These are phyloP conservation scores for Dipteronia sinensis DNA, from an alignment of 345 rosid genomes.

Conservation along the genomic window DNA sequence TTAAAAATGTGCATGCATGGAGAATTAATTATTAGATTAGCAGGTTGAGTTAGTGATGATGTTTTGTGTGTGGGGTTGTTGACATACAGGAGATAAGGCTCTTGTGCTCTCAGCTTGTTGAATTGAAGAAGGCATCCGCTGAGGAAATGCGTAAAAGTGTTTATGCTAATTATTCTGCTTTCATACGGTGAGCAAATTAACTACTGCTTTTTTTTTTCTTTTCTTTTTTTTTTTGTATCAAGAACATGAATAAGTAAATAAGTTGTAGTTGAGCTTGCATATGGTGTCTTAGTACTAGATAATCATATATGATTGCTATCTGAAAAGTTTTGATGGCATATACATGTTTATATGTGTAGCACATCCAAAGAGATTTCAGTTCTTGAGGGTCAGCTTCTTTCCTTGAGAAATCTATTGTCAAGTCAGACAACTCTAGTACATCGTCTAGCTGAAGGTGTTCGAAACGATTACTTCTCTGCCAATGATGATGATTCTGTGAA, in stretches of 20 bases:
- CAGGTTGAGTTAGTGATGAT: background rate
- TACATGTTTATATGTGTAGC: slow-evolving; percentile 35
- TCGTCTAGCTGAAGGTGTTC: slow-evolving; percentile 66
- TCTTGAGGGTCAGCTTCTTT: slow-evolving; percentile 88
- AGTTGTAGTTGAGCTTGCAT: no score
- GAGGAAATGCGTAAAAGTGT: slow-evolving; percentile 98
- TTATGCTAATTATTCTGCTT: slow-evolving; percentile 88
- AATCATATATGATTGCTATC: background rate
- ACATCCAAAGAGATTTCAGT: slow-evolving; percentile 85
- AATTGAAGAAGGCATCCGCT: slow-evolving; percentile 88
- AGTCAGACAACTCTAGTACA: slow-evolving; percentile 85
- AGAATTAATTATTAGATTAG: background rate
- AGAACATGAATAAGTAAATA: no score
- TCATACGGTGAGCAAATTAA: slow-evolving; percentile 55
- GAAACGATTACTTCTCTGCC: slow-evolving; percentile 52
- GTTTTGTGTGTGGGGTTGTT: slow-evolving; percentile 19
- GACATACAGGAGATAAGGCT: slow-evolving; percentile 67
- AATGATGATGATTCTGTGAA: slow-evolving; percentile 50
- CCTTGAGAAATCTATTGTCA: slow-evolving; percentile 81
- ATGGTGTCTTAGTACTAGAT: no score
- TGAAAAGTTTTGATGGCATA: background rate
- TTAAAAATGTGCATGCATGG: background rate
- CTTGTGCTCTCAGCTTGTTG: slow-evolving; percentile 58
- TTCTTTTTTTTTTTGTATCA: no score
- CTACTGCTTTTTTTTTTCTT: no score